Conservation (phyloP, 345 rosid species). For the Corchorus capsularis region DNA sequence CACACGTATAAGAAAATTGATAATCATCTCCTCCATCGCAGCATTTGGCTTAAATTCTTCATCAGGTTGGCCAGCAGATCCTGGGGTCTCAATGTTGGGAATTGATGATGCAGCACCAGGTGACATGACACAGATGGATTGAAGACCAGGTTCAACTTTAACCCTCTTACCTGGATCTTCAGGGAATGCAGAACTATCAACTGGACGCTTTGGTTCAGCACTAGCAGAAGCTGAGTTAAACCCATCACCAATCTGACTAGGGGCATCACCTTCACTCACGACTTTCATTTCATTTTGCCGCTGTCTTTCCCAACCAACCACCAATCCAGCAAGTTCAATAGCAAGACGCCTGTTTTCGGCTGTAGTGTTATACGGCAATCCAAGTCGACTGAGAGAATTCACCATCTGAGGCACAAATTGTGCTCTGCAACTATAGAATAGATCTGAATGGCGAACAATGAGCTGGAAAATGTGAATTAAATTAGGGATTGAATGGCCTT, state of each 20-base stretch:
- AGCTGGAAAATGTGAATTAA: constrained; percentile 98
- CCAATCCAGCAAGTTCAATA: constrained; percentile 99
- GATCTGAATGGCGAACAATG: constrained; percentile 96
- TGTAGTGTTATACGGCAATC: constrained; percentile 92
- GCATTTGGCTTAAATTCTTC: constrained; percentile 99
- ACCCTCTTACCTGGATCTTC: constrained; percentile 88
- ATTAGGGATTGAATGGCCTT: constrained; percentile 95
- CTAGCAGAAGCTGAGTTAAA: constrained; percentile 47
- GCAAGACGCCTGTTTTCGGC: constrained; percentile 97
- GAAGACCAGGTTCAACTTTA: constrained; percentile 97
- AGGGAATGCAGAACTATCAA: constrained; percentile 74
- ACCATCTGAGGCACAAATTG: constrained; percentile 99
- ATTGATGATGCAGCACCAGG: constrained; percentile 92
- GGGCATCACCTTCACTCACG: constrained; percentile 63
- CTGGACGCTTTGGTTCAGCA: constrained; percentile 72
- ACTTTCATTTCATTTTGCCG: constrained; percentile 91
- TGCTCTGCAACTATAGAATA: constrained; percentile 96
- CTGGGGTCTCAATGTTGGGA: constrained; percentile 92
- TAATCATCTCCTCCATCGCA: constrained; percentile 99
- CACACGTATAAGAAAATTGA: constrained; percentile 95
- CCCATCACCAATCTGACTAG: constrained; percentile 59
- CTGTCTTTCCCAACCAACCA: constrained; percentile 97
- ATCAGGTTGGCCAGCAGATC: constrained; percentile 93
- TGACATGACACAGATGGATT: constrained; percentile 87
- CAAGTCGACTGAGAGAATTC: constrained; percentile 95